Evolutionary conservation across 176 grass and related monocot species (phyloP), one percentile per base, ranked within the genome.

Genomic region (Poa annua): DNA sequence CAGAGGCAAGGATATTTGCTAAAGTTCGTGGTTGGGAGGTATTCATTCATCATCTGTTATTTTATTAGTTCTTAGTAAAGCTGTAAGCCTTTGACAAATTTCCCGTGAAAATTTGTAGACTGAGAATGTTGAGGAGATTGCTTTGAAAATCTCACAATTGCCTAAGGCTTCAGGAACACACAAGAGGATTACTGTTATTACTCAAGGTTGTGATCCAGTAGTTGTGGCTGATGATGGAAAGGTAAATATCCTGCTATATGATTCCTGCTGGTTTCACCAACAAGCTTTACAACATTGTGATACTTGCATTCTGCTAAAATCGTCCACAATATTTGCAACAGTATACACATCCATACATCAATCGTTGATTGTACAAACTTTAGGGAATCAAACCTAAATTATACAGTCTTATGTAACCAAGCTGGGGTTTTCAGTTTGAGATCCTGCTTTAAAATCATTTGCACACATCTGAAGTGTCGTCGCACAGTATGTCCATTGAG

Each of bases 21-120:
- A 93, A 89, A 96, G 97, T 99, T 75, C 91, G 82, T 68, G 86
- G 87, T 48, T 99, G 97, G 97, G 80, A 99, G 97, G 97, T 99
- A 76, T 88, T 76, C 42, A 85, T 1, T 76, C 49, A 78, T 35
- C 13, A 85, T 17, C 29, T 78, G 24, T 4, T 86, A 26, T 64
- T 68, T 66, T 35, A n/a, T 74, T 83, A 67, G 7, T 53, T 82
- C 13, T 33, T 64, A 55, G 92, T 94, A 59, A 77, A 69, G 45
- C 4, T 85, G 14, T 72, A 25, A 11, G 4, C 51, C 76, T 47
- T 78, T 88, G 4, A 83, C 59, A 32, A 26, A 68, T 73, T 83
- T 44, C 38, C 14, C 75, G 1, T 50, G 49, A 34, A 69, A 76
- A 78, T 84, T 66, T 65, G 80, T 87, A 99, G 97, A 99, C 93